Evolutionary conservation across 441 rosid species (phyloP).

Genomic region (Adansonia gregorii): DNA sequence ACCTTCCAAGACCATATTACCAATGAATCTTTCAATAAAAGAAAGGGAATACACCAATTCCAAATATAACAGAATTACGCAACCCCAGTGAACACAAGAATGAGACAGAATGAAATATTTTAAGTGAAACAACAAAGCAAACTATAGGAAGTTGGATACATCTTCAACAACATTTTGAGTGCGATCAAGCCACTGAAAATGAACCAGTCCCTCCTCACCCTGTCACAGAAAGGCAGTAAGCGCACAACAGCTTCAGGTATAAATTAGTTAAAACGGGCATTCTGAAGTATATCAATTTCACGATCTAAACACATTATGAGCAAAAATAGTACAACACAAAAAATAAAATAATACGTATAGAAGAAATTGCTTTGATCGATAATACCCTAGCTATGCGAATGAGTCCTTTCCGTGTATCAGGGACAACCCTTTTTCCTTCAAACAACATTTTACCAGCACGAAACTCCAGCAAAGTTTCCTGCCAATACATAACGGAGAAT

Average conservation of each 20-base stretch:
- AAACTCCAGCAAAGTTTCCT: conserved; percentile 84
- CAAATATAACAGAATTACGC: not conserved
- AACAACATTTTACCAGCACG: conserved; percentile 94
- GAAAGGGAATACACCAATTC: not conserved
- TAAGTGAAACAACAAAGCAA: not conserved
- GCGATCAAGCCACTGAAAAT: conserved; percentile 97
- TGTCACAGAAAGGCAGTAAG: conserved; percentile 27
- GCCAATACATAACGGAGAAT: conserved; percentile 28
- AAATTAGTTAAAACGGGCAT: conserved; percentile 3
- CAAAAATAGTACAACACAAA: not conserved
- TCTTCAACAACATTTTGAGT: conserved; percentile 67
- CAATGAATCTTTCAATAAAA: not conserved
- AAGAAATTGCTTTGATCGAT: not conserved
- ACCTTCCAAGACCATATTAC: not conserved
- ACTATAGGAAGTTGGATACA: conserved; percentile 60
- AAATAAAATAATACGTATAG: not conserved
- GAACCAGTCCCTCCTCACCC: conserved; percentile 92
- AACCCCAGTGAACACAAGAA: not conserved
- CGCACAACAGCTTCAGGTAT: not conserved
- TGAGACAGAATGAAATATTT: not conserved
- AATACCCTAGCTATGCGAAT: conserved; percentile 80
- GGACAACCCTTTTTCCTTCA: conserved; percentile 79
- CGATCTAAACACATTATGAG: not conserved
- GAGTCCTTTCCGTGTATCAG: conserved; percentile 90
- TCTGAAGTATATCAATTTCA: not conserved